Percentiles rank a stretch among this genome's conserved stretches.
Evolutionary conservation across 345 rosid species (phyloP).

Genomic region (Linum lewisii): DNA sequence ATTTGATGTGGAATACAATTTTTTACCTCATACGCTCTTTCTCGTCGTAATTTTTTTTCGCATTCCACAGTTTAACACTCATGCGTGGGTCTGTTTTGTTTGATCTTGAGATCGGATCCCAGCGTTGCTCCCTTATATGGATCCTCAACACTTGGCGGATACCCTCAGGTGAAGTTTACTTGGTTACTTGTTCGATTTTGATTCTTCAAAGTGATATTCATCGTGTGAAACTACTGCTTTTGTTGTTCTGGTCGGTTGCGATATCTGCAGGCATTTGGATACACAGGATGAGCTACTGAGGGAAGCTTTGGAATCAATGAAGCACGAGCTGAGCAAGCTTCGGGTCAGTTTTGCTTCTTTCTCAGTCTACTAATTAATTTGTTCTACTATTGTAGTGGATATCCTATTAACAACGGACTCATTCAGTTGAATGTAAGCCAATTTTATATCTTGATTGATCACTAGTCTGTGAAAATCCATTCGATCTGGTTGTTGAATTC

Average conservation of each 20-base stretch:
- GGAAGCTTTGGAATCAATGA: background rate
- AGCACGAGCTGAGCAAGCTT: background rate
- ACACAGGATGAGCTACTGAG: background rate
- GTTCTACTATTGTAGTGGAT: background rate
- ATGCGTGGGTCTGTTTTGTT: background rate
- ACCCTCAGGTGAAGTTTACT: background rate
- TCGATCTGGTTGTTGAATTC: too few relatives aligned
- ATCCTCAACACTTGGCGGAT: background rate
- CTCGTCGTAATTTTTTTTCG: too few relatives aligned
- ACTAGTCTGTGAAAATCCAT: too few relatives aligned
- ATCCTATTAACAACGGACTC: too few relatives aligned
- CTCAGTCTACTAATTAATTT: background rate
- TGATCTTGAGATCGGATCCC: background rate
- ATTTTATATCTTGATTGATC: background rate
- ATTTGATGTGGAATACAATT: too few relatives aligned
- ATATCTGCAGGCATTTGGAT: background rate
- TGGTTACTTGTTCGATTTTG: background rate
- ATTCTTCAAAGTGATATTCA: background rate
- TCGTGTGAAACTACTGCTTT: background rate
- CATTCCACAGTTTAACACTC: background rate
- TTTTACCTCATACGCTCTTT: too few relatives aligned
- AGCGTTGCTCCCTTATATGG: background rate
- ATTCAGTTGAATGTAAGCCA: background rate
- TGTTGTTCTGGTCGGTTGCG: background rate
- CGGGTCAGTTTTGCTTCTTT: background rate